Base-by-base conservation (phyloP, 331 rosid species). In the Prunus yedoensis region DNA sequence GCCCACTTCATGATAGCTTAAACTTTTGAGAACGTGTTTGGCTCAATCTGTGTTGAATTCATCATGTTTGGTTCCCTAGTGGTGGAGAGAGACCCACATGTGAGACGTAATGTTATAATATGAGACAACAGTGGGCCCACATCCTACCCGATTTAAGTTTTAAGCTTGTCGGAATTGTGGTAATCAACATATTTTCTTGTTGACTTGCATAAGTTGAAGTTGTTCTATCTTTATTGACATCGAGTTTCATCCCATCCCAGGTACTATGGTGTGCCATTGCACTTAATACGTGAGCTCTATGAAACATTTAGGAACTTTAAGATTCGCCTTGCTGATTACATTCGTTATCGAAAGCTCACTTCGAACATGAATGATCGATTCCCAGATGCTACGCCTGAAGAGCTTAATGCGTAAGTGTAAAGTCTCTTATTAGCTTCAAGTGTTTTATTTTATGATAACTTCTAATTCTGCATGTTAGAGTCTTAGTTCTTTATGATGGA, bases 301-400 rank as follows among this genome's bases (percentile, higher is more conserved):
- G 99, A 95, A 93, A 95, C 97, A 45, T 95, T 95, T 74, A 92
- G 99, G 88, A 95, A 92, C 84, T 92, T 95, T 86, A 92, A 82
- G 81, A 86, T 89, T 38, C 99, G 99, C 67, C 79, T 91, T 78
- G 88, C 96, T 35, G 99, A 95, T 83, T 95, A 87, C 80, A 32
- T 95, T 28, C 93, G 99, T 50, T 95, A 95, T 82, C 90, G 99
- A 66, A 95, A 92, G 88, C 91, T 95, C 85, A 92, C 99, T 77
- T 92, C 99, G 72, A 95, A 95, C 81, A 95, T 95, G 99, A 95
- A 95, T 62, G 99, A 90, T 66, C 97, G 98, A 18, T 92, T 95
- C 85, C 98, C 97, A 30, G 99, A 95, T 57, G 98, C 98, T 72
- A 89, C 98, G 62, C 91, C 96, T 30, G 99, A 95, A 83, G 99